Base-by-base conservation (phyloP, 2,329 filamentous ascomycete genomes). In the Alternaria sp. region DNA sequence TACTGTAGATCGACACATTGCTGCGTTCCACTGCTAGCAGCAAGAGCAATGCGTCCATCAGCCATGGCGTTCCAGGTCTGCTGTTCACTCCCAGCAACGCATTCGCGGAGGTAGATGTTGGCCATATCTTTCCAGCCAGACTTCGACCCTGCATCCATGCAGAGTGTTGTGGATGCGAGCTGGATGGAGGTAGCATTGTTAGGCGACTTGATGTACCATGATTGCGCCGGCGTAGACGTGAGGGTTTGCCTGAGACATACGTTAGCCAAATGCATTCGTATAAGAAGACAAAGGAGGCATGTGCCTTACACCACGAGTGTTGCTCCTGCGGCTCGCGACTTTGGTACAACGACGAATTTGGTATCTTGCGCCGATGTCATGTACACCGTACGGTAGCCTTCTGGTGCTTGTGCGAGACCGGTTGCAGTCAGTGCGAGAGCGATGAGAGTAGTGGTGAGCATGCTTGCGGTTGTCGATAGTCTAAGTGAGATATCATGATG, bases 61-160 rank as follows among this genome's bases (percentile, higher is more conserved):
- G 64, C 65, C 71, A 74, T 73, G 7, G 67, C 72, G 18, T 64
- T 64, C 73, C 72, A 77, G 26, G 72, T 70, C 59, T 77, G 75
- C 11, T 63, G 62, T 18, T 71, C 71, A 4, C 68, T 71, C 18
- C 63, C 65, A 4, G 66, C 55, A 3, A 44, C 54, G 63, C 75
- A 78, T 4, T 70, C 66, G 23, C 72, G 70, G 6, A 77, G 55
- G 25, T 65, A 73, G 47, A 78, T 69, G 53, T 55, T 67, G 8
- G 64, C 75, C 75, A 77, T 77, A 45, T 78, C 74, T 61, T 75
- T 77, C 75, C 75, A 77, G n/a, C 65, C 70, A 14, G 71, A 71
- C 59, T 74, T 71, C 3, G 72, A 63, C 3, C 75, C 75, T 2
- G 69, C 75, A 45, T 78, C 75, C 44, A 78, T 64, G 66, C 75